A percentile compares a stretch with the other conserved stretches of the same genome.
phyloP scores from a whole-genome alignment of 257 asterid genomes.

The Pogostemon cablin region DNA sequence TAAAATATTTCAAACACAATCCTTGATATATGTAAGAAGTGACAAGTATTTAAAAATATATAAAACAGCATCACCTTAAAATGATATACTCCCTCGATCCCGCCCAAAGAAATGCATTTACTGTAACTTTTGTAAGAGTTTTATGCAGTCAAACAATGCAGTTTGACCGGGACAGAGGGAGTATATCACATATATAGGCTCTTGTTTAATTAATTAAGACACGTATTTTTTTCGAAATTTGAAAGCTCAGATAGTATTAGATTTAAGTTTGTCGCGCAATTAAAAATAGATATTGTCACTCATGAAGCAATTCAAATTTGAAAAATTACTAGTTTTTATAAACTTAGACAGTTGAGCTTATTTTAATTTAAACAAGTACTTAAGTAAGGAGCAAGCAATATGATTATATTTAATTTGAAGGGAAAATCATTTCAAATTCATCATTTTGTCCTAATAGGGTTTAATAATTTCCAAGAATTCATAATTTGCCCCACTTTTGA shows the following conservation, averaged over 20 bases:
- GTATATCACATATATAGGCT: too few relatives aligned
- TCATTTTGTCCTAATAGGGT: constrained; percentile 41
- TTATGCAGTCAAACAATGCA: too few relatives aligned
- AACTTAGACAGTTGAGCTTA: constrained; percentile 6
- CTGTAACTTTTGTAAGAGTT: too few relatives aligned
- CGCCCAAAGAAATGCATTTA: too few relatives aligned
- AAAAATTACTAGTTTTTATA: not conserved
- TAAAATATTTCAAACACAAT: too few relatives aligned
- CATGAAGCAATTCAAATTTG: constrained; percentile 1
- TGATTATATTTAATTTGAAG: constrained; percentile 24
- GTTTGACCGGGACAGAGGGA: too few relatives aligned
- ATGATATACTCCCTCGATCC: too few relatives aligned
- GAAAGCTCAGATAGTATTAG: not conserved
- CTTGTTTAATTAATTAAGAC: not conserved
- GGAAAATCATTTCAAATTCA: constrained; percentile 38
- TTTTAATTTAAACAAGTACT: constrained; percentile 6
- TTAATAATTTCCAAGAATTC: constrained; percentile 26
- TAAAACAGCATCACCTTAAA: too few relatives aligned
- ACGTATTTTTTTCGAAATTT: constrained; percentile 17
- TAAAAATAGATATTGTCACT: constrained; percentile 26
- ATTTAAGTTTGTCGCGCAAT: not conserved
- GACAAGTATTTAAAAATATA: too few relatives aligned
- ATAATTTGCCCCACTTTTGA: constrained; percentile 20
- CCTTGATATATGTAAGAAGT: too few relatives aligned
- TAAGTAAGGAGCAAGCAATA: constrained; percentile 19